Evolutionary conservation across 2,329 filamentous ascomycete species (phyloP).

Genomic region (Pyricularia pennisetigena): DNA sequence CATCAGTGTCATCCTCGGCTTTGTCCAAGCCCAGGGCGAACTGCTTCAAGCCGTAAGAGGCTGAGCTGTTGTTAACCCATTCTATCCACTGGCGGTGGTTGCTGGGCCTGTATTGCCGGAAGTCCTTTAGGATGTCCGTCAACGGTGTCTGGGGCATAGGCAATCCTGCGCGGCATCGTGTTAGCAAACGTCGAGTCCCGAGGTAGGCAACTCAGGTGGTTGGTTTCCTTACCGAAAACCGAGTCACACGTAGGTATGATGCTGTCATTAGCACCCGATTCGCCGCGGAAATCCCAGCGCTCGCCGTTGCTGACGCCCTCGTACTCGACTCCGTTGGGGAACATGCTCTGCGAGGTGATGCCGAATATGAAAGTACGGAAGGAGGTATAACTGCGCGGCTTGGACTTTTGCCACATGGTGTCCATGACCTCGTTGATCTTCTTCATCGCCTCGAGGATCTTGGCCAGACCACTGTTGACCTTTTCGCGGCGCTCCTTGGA

Average conservation of each 20-base stretch:
- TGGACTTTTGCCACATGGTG: constrained; percentile 79
- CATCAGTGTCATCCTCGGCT: constrained; percentile 16
- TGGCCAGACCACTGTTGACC: constrained; percentile 55
- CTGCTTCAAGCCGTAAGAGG: constrained; percentile 41
- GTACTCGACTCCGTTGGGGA: constrained; percentile 83
- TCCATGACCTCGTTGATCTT: constrained; percentile 77
- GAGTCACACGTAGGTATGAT: constrained; percentile 70
- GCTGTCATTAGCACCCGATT: constrained; percentile 88
- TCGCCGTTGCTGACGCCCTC: constrained; percentile 65
- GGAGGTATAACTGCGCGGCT: constrained; percentile 72
- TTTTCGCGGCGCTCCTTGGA: constrained; percentile 29
- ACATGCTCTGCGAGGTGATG: constrained; percentile 89
- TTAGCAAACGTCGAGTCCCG: too few species aligned
- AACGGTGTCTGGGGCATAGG: constrained; percentile 83
- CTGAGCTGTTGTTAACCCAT: constrained; percentile 48
- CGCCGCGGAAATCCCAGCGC: constrained; percentile 76
- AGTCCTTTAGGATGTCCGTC: constrained; percentile 80
- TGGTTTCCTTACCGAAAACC: too few species aligned
- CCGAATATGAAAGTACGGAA: constrained; percentile 98
- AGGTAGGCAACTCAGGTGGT: too few species aligned
- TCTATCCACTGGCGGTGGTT: constrained; percentile 81
- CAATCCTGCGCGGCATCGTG: constrained; percentile 39
- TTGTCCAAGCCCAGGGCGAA: constrained; percentile 38
- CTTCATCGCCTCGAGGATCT: constrained; percentile 52
- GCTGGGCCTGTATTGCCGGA: constrained; percentile 78